Conservation (phyloP, 305 asterid genomes). For the Solanum aculeatissimum region DNA sequence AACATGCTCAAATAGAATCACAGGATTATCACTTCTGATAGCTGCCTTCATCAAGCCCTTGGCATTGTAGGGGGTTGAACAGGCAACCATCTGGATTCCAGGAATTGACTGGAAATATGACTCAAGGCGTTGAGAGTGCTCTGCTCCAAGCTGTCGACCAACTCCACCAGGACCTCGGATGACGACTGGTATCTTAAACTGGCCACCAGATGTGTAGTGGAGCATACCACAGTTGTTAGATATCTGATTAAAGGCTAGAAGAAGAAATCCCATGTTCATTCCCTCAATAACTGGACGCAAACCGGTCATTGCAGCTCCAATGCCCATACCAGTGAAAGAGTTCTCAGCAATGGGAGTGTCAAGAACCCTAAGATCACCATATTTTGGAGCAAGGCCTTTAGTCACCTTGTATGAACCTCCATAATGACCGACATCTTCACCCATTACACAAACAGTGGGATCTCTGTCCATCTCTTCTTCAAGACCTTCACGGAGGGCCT, state of each 20-base stretch:
- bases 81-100: constrained; percentile 69
- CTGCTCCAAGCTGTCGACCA: constrained; percentile 73
- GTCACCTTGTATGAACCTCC: constrained; percentile 79
- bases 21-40: constrained; percentile 60
- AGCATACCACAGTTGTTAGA: constrained; percentile 79
- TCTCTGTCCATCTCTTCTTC: constrained; percentile 75
- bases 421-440: constrained; percentile 72
- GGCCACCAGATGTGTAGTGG: constrained; percentile 73
- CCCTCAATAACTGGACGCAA: constrained; percentile 60
- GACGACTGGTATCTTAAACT: constrained; percentile 56
- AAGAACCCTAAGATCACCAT: constrained; percentile 66
- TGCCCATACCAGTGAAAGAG: constrained; percentile 71
- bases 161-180: constrained; percentile 79
- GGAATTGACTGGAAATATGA: constrained; percentile 70
- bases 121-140: constrained; percentile 66
- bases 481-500: constrained; percentile 68
- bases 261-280: constrained; percentile 80
- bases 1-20: constrained; percentile 60
- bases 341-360: constrained; percentile 83
- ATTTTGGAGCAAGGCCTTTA: constrained; percentile 49
- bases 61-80: constrained; percentile 70
- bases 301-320: constrained; percentile 73
- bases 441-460: constrained; percentile 53
- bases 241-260: constrained; percentile 61
- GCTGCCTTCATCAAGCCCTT: constrained; percentile 69